Base-by-base conservation (phyloP, 2,329 filamentous ascomycete genomes). In the Aspergillus pseudoviridinutans region DNA sequence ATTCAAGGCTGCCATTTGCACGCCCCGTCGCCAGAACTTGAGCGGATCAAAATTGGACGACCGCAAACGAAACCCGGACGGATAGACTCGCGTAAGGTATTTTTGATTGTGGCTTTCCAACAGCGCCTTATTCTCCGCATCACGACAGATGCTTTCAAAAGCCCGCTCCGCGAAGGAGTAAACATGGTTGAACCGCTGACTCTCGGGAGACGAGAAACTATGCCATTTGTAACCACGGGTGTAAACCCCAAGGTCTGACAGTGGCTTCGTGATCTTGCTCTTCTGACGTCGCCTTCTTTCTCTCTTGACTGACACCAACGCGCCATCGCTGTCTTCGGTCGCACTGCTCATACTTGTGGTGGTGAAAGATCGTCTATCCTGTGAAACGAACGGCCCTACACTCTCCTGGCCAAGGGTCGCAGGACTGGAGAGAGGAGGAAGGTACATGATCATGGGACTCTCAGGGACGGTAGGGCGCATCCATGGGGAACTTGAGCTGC, bases 1-100 rank as follows among this genome's bases (percentile, higher is more conserved):
- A 76, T 99, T 99, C 61, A 97, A 81, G 0, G 94, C 94, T 14
- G 90, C 92, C 93, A 99, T 97, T 76, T 99, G 94, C 20, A 97
- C 94, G 32, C 94, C 94, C 47, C 91, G 87, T 53, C 93, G 87
- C 94, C 94, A 99, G 71, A 94, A 96, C 61, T 88, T 87, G 62
- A 96, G 84, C 1, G 94, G 94, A 68, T 97, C 92, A 69, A 97
- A 97, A 76, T 99, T 99, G 66, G 89, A 91, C 0, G 94, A 97
- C 35, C 85, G 86, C 56, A 97, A 81, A 28, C 94, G 88, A 65
- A 86, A 87, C 41, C 85, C 87, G 55, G 91, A 89, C 6, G 94
- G 94, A 70, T 99, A 99, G 9, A 97, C 92, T 47, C 94, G 88
- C 85, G 97, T 97, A 68, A 97, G 79, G 71, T 92, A 90, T 44